These are phyloP conservation scores for Solanum appendiculatum DNA, from an alignment of 257 asterid genomes.

Conservation along the genomic window DNA sequence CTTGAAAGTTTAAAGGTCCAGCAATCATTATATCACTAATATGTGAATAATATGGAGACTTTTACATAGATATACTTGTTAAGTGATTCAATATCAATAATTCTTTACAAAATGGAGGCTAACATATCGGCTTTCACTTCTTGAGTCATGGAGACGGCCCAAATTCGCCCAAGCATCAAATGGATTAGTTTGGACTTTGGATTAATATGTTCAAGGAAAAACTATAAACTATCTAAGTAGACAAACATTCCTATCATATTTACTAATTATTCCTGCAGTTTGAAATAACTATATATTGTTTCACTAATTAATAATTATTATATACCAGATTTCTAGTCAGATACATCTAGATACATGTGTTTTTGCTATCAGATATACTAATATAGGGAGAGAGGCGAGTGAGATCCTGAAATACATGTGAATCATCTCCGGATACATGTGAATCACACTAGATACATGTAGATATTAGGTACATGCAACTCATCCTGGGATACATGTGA, in stretches of 20 bases:
- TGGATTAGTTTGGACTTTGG: background rate
- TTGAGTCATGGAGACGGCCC: background rate
- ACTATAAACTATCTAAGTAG: background rate
- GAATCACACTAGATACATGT: background rate
- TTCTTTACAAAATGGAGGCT: background rate
- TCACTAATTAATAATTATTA: background rate
- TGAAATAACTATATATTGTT: too few species aligned
- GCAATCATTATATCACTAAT: background rate
- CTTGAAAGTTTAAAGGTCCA: background rate
- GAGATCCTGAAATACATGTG: background rate
- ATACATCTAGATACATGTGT: too few species aligned
- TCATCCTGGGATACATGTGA: background rate
- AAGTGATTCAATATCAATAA: too few species aligned
- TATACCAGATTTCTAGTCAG: too few species aligned
- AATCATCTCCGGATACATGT: background rate
- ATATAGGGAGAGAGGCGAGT: background rate
- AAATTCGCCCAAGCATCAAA: background rate
- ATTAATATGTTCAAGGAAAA: background rate
- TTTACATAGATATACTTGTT: too few species aligned
- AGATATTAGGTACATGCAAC: too few species aligned
- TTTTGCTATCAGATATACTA: background rate
- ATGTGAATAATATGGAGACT: background rate
- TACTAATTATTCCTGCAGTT: background rate
- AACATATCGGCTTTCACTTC: background rate
- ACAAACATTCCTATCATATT: too few species aligned